Conservation (phyloP, 31 red algal genomes). For the Odonthalia washingtoniensis region DNA sequence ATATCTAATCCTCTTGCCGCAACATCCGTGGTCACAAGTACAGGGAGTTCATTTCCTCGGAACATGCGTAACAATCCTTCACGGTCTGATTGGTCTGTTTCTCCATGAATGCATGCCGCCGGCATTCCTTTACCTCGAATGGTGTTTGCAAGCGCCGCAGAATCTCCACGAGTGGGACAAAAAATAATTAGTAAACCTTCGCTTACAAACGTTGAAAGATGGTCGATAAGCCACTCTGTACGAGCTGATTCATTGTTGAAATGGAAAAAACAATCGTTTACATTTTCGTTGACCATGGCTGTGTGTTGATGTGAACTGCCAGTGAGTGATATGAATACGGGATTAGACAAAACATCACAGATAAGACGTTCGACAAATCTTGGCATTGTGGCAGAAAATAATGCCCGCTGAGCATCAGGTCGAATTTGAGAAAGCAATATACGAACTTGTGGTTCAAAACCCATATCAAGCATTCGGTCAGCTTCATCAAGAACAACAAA, state of each 20-base stretch:
- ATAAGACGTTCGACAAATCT: conserved; percentile 58
- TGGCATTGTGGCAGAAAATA: conserved; percentile 86
- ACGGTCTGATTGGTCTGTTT: conserved; percentile 83
- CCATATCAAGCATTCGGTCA: conserved; percentile 89
- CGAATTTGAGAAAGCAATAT: conserved; percentile 77
- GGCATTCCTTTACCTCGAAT: conserved; percentile 68
- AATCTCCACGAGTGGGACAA: conserved; percentile 73
- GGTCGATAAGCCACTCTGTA: conserved; percentile 48
- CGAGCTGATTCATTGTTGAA: conserved; percentile 40
- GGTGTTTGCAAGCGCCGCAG: conserved; percentile 74
- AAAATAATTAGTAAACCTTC: conserved; percentile 85
- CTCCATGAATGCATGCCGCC: conserved; percentile 89
- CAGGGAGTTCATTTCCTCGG: conserved; percentile 63
- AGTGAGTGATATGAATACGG: conserved; percentile 43
- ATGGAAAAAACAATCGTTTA: conserved; percentile 52
- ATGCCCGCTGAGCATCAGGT: conserved; percentile 83
- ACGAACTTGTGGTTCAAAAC: conserved; percentile 87
- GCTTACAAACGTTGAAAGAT: conserved; percentile 27
- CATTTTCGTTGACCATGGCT: conserved; percentile 56
- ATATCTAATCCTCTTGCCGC: conserved; percentile 97
- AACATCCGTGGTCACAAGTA: conserved; percentile 94
- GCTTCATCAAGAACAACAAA: conserved; percentile 93
- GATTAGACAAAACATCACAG: conserved; percentile 40
- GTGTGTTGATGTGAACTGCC: background rate
- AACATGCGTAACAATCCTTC: conserved; percentile 78